Evolutionary conservation across 768 basidiomycete genomes (phyloP), one percentile per base, ranked within the genome.

Genomic region (Tulasnella sp.): DNA sequence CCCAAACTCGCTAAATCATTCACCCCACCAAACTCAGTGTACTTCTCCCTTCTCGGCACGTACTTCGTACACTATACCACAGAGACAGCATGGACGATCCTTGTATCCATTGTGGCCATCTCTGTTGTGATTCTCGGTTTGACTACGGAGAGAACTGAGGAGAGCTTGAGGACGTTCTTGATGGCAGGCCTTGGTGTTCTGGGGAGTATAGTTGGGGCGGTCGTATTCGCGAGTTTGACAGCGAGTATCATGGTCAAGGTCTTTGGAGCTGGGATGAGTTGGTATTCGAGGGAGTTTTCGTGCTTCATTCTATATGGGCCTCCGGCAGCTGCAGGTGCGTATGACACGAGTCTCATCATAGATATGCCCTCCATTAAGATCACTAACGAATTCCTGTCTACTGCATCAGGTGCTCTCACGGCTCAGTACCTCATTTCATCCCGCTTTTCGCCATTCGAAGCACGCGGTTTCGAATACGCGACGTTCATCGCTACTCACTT

Each of bases 201-300:
- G 32, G 69, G 71, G 2, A 80, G 81, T 2, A 45, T 84, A 23
- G 52, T 81, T 1, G 84, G 83, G 0, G 79, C 83, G 0, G 30
- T 89, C 2, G 52, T 85, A 0, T 73, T 76, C 0, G 82, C 88
- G 0, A 93, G 95, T 64, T 61, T 77, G 0, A 77, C 88, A 0
- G 95, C 94, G 0, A 67, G 81, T 1, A 60, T 88, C 11, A 85
- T 95, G 82, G 69, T 72, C 26, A 68, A 69, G 3, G 78, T 81
- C 0, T 68, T 91, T 21, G 76, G 79, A 7, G 85, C 80, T 70
- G 77, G 80, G 0, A 80, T 95, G 80, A 87, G 86, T 66, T 97
- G 93, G 93, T 96, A 89, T 70, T 75, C 79, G 15, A 78, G 76
- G 43, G 88, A 88, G 62, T 77, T 83, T 64, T 76, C 77, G 9